These are phyloP conservation scores for Ceratobasidium sp. DNA, from an alignment of 1,284 basidiomycete genomes.

Conservation along the genomic window DNA sequence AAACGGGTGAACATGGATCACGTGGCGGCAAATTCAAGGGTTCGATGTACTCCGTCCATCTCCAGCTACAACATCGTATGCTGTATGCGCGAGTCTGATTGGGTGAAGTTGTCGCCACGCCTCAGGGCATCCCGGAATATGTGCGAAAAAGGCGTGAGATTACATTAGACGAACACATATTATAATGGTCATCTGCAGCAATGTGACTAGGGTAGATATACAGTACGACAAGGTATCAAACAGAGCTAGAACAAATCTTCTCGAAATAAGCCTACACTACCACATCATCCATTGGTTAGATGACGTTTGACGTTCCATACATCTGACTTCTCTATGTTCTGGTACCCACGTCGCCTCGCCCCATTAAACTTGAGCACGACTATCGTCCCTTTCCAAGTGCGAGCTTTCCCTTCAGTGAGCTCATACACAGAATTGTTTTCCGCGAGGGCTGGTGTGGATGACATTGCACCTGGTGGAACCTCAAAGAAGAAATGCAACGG, in stretches of 20 bases:
- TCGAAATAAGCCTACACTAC: background rate
- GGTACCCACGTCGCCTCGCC: slow-evolving; percentile 11
- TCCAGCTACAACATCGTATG: too few species aligned
- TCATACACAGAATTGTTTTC: background rate
- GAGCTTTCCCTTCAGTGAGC: background rate
- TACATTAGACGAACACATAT: too few species aligned
- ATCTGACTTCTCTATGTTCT: slow-evolving; percentile 18
- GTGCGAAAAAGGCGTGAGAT: too few species aligned
- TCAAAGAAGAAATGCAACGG: slow-evolving; percentile 23
- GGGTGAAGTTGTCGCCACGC: too few species aligned
- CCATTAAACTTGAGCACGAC: slow-evolving; percentile 25
- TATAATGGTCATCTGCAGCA: too few species aligned
- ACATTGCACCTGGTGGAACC: background rate
- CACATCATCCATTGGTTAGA: background rate
- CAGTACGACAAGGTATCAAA: too few species aligned
- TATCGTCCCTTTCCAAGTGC: slow-evolving; percentile 3
- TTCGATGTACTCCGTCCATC: too few species aligned
- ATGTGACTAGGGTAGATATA: too few species aligned
- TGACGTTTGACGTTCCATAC: background rate
- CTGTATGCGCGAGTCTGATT: too few species aligned
- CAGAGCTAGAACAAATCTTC: background rate
- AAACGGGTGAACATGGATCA: too few species aligned
- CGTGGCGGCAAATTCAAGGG: too few species aligned
- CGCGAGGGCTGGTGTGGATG: background rate
- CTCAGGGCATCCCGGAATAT: too few species aligned